Percentiles rank a stretch among this genome's conserved stretches.
Evolutionary conservation across 2,329 filamentous ascomycete genomes (phyloP).

Genomic region (Paecilomyces niveus): DNA sequence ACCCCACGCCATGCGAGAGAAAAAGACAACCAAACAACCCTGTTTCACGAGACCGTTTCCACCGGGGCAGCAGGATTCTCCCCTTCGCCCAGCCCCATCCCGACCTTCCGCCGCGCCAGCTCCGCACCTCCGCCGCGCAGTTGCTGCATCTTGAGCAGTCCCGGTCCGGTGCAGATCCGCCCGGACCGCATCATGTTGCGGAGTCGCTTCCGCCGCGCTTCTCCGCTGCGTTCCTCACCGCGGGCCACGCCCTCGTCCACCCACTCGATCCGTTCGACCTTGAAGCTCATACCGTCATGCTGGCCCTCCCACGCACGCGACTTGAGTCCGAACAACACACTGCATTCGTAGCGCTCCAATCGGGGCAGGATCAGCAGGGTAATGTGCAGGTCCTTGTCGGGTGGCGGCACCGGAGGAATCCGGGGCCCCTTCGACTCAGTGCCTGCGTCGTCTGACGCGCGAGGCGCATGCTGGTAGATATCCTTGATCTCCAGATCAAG

Average conservation of each 20-base stretch:
- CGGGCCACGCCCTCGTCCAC: conserved; percentile 60
- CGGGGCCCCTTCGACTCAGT: conserved; percentile 21
- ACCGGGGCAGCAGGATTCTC: conserved; percentile 13
- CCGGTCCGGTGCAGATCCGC: conserved; percentile 34
- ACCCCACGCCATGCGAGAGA: conserved; percentile 3
- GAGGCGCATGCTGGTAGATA: conserved; percentile 37
- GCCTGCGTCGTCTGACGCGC: conserved; percentile 28
- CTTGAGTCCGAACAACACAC: conserved; percentile 70
- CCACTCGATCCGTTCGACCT: conserved; percentile 75
- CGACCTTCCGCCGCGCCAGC: conserved; percentile 18
- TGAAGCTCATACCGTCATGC: conserved; percentile 87
- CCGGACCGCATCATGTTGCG: conserved; percentile 36
- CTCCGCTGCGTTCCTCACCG: conserved; percentile 39
- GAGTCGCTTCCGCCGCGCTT: conserved; percentile 44
- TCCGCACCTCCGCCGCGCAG: conserved; percentile 24
- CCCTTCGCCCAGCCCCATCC: conserved; percentile 18
- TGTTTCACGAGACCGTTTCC: conserved; percentile 23
- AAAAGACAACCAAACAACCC: not conserved
- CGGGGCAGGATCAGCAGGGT: conserved; percentile 76
- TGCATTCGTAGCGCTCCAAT: conserved; percentile 67
- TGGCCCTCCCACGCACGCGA: conserved; percentile 70
- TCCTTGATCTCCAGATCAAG: conserved; percentile 51
- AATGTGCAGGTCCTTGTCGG: conserved; percentile 74
- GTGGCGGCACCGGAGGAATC: conserved; percentile 45
- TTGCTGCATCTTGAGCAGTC: conserved; percentile 27